Evolutionary conservation across 108 stramenopile species (phyloP).

Genomic region (Pseudonitzschia delicatissima): DNA sequence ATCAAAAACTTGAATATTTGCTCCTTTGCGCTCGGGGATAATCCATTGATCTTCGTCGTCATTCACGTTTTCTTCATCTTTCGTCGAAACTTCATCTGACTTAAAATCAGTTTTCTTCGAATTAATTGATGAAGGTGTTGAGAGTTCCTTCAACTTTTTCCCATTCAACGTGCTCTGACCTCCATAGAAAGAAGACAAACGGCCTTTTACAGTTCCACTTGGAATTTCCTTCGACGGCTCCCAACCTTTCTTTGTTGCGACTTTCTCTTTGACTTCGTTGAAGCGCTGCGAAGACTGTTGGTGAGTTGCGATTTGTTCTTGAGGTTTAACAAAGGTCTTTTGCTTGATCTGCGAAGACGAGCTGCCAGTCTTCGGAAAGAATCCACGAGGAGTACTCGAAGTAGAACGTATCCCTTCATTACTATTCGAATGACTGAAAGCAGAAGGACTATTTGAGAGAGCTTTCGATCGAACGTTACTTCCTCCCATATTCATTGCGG

Average conservation of each 20-base stretch:
- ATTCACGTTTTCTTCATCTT: background rate
- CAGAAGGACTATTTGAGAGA: too few relatives aligned
- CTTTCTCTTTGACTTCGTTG: background rate
- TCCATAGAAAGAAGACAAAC: background rate
- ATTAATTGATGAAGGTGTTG: background rate
- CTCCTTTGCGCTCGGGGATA: constrained; percentile 20
- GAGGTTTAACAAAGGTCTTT: background rate
- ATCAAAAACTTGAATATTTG: constrained; percentile 11
- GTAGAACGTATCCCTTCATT: background rate
- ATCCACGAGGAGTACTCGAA: constrained; percentile 1
- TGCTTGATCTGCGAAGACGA: background rate
- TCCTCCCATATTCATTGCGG: background rate
- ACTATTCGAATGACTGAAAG: background rate
- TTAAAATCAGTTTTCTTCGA: too few relatives aligned
- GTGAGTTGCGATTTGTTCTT: background rate
- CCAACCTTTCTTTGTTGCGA: constrained; percentile 5
- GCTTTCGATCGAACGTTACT: background rate
- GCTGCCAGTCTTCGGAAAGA: background rate
- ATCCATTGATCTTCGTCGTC: constrained; percentile 35
- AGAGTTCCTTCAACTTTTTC: background rate
- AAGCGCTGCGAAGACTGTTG: background rate
- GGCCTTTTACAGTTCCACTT: constrained; percentile 21
- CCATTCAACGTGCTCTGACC: background rate
- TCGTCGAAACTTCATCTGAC: too few relatives aligned
- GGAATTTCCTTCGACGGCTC: constrained; percentile 28